Conservation (phyloP, 2,329 filamentous ascomycete species). For the Lasiodiplodia hormozganensis region DNA sequence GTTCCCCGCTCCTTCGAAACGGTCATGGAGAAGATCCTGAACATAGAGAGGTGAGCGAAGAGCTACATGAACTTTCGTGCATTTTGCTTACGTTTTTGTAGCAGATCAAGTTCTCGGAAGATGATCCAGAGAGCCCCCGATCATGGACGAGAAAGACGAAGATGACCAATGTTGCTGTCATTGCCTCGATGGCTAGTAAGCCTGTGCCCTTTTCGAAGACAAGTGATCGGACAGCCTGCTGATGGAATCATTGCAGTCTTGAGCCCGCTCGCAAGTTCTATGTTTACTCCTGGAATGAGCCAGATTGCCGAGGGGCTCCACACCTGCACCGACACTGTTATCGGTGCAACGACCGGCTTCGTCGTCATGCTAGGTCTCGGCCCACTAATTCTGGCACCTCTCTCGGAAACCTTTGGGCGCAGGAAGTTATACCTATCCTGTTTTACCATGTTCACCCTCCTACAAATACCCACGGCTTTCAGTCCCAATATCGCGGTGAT, state of each 20-base stretch:
- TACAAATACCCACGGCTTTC: constrained; percentile 57
- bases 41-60: constrained; percentile 37
- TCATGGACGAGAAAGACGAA: constrained; percentile 55
- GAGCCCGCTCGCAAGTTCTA: constrained; percentile 56
- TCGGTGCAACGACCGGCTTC: constrained; percentile 59
- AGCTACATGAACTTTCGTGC: background rate
- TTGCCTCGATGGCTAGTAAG: constrained; percentile 57
- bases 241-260: constrained; percentile 43
- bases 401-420: constrained; percentile 57
- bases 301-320: constrained; percentile 57
- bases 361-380: constrained; percentile 58
- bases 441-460: constrained; percentile 53
- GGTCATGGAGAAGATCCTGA: constrained; percentile 43
- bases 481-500: constrained; percentile 55
- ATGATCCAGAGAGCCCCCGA: constrained; percentile 54
- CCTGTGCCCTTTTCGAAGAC: background rate
- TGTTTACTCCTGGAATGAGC: constrained; percentile 60
- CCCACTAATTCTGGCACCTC: constrained; percentile 54
- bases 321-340: constrained; percentile 51
- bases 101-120: constrained; percentile 45
- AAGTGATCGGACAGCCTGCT: background rate
- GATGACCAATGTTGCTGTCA: constrained; percentile 57
- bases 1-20: constrained; percentile 48
- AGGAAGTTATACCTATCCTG: constrained; percentile 53
- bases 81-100: constrained; percentile 32